These are phyloP conservation scores for Aspergillus coremiiformis DNA, from an alignment of 495 filamentous ascomycete genomes.

Conservation along the genomic window DNA sequence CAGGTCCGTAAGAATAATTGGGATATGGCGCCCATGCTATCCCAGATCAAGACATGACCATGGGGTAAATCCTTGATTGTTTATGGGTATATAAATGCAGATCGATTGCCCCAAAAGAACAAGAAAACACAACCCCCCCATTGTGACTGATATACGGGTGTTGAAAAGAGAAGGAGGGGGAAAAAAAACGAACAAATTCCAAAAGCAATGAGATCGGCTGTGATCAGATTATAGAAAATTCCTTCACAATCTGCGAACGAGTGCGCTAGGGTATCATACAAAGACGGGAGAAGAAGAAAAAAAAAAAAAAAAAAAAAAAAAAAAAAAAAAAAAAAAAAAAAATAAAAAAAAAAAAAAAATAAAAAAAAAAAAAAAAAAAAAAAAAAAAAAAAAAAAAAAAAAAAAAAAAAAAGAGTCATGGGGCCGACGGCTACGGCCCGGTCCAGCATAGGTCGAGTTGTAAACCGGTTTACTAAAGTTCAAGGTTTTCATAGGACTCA, in stretches of 20 bases:
- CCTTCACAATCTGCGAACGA: constrained; percentile 13
- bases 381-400: background rate
- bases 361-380: background rate
- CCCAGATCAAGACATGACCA: background rate
- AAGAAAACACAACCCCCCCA: background rate
- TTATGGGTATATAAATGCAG: constrained; percentile 6
- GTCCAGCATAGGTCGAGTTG: background rate
- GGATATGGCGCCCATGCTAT: background rate
- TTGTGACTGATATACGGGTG: background rate
- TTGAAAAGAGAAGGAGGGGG: background rate
- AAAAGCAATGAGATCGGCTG: background rate
- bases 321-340: background rate
- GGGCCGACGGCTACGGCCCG: background rate
- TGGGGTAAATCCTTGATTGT: background rate
- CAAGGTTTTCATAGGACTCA: constrained; percentile 11
- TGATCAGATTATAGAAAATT: background rate
- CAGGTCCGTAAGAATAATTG: background rate
- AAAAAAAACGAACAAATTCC: background rate
- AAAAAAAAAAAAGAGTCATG: background rate
- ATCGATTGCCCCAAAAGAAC: constrained; percentile 1
- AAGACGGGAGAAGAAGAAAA: background rate
- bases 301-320: background rate
- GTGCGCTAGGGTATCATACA: constrained; percentile 10
- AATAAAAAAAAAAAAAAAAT: background rate
- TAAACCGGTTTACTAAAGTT: constrained; percentile 2